Conservation (phyloP, 768 basidiomycete genomes). For the Suillus bovinus region DNA sequence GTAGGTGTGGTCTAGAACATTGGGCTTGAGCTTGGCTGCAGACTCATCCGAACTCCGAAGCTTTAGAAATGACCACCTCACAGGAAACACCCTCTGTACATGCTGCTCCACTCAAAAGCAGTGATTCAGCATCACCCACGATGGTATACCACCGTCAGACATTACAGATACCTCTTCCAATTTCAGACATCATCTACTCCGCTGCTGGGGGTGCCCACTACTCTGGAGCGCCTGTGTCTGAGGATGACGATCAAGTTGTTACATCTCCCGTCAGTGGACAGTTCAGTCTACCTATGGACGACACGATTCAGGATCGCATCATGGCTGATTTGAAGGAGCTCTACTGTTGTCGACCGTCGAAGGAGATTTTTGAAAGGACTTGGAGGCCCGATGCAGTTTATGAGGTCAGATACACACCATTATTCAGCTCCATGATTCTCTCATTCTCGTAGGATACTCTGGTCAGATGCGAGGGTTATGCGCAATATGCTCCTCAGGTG, state of each 20-base stretch:
- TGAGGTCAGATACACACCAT: slow-evolving; percentile 36
- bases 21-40: neutral
- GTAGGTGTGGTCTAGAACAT: neutral
- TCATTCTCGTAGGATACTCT: slow-evolving; percentile 45
- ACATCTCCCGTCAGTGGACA: neutral
- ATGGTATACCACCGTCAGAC: slow-evolving; percentile 47
- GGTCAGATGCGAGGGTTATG: slow-evolving; percentile 47
- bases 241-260: slow-evolving; percentile 12
- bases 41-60: neutral
- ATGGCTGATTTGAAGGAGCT: slow-evolving; percentile 60
- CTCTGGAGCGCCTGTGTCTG: slow-evolving; percentile 45
- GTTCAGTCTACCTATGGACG: slow-evolving; percentile 22
- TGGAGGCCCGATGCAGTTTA: slow-evolving; percentile 57
- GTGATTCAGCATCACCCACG: slow-evolving; percentile 32
- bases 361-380: slow-evolving; percentile 51
- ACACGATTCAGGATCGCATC: slow-evolving; percentile 45
- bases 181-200: slow-evolving; percentile 53
- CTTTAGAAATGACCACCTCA: slow-evolving; percentile 5
- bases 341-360: slow-evolving; percentile 53
- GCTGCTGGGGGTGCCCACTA: slow-evolving; percentile 66
- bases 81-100: neutral
- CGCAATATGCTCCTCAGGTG: slow-evolving; percentile 56
- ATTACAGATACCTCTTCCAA: slow-evolving; percentile 45
- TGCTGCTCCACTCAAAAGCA: neutral
- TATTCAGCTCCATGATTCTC: neutral